Evolutionary conservation across 306 rosid species (phyloP), one percentile per base, ranked within the genome.

Genomic region (Pyrus betulifolia): DNA sequence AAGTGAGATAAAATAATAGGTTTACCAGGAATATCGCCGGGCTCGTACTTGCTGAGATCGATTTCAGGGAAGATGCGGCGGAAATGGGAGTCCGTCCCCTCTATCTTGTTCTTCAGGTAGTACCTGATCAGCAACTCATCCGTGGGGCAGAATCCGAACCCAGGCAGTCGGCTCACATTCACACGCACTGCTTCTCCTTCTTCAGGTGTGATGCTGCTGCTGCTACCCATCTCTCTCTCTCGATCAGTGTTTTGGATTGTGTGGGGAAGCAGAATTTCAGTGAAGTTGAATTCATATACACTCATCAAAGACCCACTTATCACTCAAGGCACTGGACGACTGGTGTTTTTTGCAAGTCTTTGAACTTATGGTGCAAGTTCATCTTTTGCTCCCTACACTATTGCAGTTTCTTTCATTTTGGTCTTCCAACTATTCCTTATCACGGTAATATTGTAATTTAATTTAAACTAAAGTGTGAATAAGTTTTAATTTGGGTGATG

Each of bases 121-220:
- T 87, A 49, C 6, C 2, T 3, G 0, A 91, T 42, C 15, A 93
- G 89, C 69, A 84, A 91, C 27, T 84, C 86, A 6, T 93, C 93
- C 0, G 89, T 85, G 11, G 97, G 97, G 4, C 30, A 52, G 75
- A 91, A 91, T 65, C 93, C 76, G 84, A 35, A 91, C 30, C 93
- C 69, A 64, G 69, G 69, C 0, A 64, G 44, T 17, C 1, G 21
- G 55, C 18, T 15, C 55, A 51, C 21, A 17, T 7, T 8, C 69
- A 3, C 14, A 17, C 1, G 42, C 44, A 31, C 7, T 21, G 0
- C n/a, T 5, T 78, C 76, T 11, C 44, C 14, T 64, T 28, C 69
- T 4, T 18, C 45, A 3, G 42, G 8, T 31, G 69, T 11, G 28
- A 15, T 21, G 49, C 70, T 11, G 27, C 27, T 25, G 52, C 18